These are phyloP conservation scores for Solanum rostratum DNA, from an alignment of 257 asterid genomes.

Conservation along the genomic window DNA sequence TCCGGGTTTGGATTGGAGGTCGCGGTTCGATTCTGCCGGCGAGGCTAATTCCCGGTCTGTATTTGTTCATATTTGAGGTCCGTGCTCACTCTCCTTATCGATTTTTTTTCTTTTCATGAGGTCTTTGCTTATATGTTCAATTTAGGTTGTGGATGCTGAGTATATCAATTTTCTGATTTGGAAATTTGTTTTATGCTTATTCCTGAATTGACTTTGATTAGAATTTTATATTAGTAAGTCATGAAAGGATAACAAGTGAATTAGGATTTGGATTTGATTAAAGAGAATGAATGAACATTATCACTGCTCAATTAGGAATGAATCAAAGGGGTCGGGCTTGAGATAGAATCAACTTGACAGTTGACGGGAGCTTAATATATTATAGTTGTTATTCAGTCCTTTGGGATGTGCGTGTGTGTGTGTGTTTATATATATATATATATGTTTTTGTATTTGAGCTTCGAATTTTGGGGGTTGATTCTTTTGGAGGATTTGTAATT, in stretches of 20 bases:
- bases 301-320: background rate
- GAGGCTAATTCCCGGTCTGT: background rate
- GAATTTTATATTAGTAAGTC: background rate
- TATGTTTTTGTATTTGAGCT: too few relatives aligned
- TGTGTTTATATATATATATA: too few relatives aligned
- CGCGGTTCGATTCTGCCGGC: background rate
- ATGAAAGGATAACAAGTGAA: background rate
- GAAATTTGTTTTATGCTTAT: background rate
- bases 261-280: background rate
- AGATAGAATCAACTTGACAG: too few relatives aligned
- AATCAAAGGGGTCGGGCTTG: background rate
- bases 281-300: background rate
- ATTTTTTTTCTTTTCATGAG: background rate
- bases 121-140: background rate
- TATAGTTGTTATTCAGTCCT: too few relatives aligned
- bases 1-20: background rate
- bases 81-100: background rate
- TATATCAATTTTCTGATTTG: background rate
- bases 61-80: background rate
- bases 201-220: background rate
- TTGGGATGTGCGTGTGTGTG: too few relatives aligned
- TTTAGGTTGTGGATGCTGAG: background rate
- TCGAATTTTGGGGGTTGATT: too few relatives aligned
- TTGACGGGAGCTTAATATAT: too few relatives aligned
- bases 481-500: too few relatives aligned